A percentile compares a stretch with the other conserved stretches of the same genome.
Conservation (phyloP, 768 basidiomycete genomes). For the Leccinum boreale region DNA sequence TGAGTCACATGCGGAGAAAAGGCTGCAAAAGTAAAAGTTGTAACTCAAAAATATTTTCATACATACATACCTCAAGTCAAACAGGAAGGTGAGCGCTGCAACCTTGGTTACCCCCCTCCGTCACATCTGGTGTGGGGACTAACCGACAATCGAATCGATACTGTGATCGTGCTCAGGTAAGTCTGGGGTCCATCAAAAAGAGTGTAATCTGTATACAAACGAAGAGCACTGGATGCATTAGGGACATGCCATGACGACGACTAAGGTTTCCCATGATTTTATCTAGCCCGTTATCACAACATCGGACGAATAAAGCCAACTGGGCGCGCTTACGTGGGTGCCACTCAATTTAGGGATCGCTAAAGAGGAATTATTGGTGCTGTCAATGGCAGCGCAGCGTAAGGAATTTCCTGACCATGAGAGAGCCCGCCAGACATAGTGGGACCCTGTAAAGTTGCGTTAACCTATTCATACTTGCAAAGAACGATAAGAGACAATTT, state of each 20-base stretch:
- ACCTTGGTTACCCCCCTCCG: background rate
- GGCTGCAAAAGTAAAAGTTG: conserved; percentile 10
- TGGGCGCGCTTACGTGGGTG: conserved; percentile 22
- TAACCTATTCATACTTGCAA: conserved; percentile 22
- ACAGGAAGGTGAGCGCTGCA: background rate
- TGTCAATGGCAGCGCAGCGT: conserved; percentile 24
- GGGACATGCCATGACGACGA: conserved; percentile 17
- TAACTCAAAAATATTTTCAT: conserved; percentile 2
- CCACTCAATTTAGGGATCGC: conserved; percentile 14
- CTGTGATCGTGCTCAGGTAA: background rate
- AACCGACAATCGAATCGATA: background rate
- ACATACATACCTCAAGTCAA: conserved; percentile 5
- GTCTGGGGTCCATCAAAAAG: background rate
- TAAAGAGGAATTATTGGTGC: conserved; percentile 20
- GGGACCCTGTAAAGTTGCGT: conserved; percentile 22
- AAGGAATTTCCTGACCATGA: conserved; percentile 4
- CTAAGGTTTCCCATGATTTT: conserved; percentile 5
- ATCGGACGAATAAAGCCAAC: conserved; percentile 6
- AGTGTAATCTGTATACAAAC: background rate
- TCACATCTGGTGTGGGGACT: background rate
- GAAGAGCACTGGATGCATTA: conserved; percentile 1
- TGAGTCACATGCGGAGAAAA: conserved; percentile 16
- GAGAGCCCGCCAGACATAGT: conserved; percentile 13
- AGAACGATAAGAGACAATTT: conserved; percentile 22
- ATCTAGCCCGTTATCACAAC: conserved; percentile 13